These are phyloP conservation scores for Malassezia yamatoensis DNA, from an alignment of 1,284 basidiomycete genomes.

Conservation along the genomic window DNA sequence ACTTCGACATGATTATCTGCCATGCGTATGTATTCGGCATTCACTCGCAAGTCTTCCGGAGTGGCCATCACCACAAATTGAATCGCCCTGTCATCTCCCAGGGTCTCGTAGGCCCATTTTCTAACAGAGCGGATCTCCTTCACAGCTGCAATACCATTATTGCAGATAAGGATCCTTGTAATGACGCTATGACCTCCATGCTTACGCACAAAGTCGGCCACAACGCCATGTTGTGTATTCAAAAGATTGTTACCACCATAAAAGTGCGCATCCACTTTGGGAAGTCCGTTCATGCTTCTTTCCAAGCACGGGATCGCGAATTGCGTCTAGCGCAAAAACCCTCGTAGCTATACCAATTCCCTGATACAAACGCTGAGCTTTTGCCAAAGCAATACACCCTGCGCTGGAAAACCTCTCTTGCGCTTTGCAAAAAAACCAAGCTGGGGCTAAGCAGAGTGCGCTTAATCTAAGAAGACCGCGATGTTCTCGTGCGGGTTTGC, in stretches of 20 bases:
- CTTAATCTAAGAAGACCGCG: too few relatives aligned
- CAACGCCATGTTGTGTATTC: constrained; percentile 64
- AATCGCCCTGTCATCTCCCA: constrained; percentile 86
- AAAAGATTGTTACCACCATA: constrained; percentile 62
- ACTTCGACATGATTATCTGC: constrained; percentile 98
- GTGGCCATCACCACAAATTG: constrained; percentile 99
- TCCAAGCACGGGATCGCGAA: too few relatives aligned
- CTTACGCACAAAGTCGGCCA: constrained; percentile 81
- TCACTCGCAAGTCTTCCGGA: constrained; percentile 89
- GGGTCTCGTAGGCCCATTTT: constrained; percentile 99
- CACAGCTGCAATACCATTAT: constrained; percentile 86
- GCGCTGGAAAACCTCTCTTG: too few relatives aligned
- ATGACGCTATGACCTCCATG: constrained; percentile 96
- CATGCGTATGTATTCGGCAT: constrained; percentile 99
- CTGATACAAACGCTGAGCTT: too few relatives aligned
- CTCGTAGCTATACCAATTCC: too few relatives aligned
- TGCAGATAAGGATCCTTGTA: constrained; percentile 65
- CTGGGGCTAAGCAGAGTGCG: too few relatives aligned
- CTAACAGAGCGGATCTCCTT: constrained; percentile 98
- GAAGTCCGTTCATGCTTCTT: background rate
- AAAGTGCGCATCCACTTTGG: constrained; percentile 12
- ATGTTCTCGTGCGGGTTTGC: too few relatives aligned
- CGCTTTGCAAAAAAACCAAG: too few relatives aligned
- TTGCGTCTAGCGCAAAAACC: too few relatives aligned
- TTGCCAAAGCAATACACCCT: too few relatives aligned